Evolutionary conservation across 805 yeast genomes (phyloP).

Genomic region (Zygoascus flipseniorum): DNA sequence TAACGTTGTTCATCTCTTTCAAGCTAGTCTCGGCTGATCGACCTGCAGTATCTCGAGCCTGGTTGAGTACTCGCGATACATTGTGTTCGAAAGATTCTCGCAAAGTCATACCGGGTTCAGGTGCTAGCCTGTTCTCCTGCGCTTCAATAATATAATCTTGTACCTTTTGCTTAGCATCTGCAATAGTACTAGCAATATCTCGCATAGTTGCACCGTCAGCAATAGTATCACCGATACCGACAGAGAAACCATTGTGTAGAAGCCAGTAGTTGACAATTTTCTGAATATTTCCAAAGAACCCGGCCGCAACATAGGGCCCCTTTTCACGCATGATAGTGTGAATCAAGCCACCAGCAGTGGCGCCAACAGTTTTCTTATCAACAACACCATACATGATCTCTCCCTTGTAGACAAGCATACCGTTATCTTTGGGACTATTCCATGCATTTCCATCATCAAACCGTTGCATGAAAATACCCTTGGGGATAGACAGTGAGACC

Average conservation of each 20-base stretch:
- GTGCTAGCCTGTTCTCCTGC: conserved; percentile 76
- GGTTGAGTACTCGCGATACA: conserved; percentile 88
- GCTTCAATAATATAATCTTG: conserved; percentile 91
- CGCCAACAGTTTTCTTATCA: conserved; percentile 96
- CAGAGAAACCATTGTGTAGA: conserved; percentile 92
- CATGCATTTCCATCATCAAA: conserved; percentile 83
- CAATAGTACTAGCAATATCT: conserved; percentile 85
- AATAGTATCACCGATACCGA: conserved; percentile 99
- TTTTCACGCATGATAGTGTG: conserved; percentile 97
- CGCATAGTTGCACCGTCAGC: conserved; percentile 97
- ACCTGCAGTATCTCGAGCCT: conserved; percentile 99
- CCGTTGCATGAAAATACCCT: conserved; percentile 90
- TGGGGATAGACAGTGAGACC: conserved; percentile 85
- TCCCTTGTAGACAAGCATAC: conserved; percentile 93
- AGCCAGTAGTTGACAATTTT: conserved; percentile 96
- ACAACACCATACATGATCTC: conserved; percentile 97
- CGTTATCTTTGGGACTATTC: conserved; percentile 82
- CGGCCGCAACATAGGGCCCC: conserved; percentile 86
- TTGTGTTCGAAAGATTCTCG: conserved; percentile 98
- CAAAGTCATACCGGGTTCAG: conserved; percentile 99
- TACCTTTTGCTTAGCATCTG: conserved; percentile 87
- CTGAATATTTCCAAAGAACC: conserved; percentile 84
- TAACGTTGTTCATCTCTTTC: conserved; percentile 90
- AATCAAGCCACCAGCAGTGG: conserved; percentile 95
- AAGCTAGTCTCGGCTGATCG: conserved; percentile 94